Base-by-base conservation (phyloP, 129 eudicot genomes). In the Calendula officinalis region DNA sequence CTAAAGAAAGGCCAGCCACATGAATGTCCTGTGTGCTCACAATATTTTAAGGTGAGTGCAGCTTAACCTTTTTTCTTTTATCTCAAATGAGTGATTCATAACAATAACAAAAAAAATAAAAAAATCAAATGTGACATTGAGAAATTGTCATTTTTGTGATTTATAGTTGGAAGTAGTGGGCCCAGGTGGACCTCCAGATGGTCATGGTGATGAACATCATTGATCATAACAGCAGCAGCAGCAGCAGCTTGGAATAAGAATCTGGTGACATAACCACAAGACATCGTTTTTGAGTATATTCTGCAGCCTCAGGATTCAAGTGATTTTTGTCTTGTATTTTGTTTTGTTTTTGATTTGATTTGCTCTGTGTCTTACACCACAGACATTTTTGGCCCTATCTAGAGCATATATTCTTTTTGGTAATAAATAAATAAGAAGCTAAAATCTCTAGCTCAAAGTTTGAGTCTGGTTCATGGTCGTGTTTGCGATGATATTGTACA, bases 101-200 rank as follows among this genome's bases (percentile, higher is more conserved):
- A 44, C n/a, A 37, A 6, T 40, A 66, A 49, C 9, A 67, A 40
- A 67, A 27, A 4, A 4, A 2, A 40, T 51, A 22, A 55, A 42
- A 54, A 41, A 54, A 41, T 53, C 10, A 36, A 43, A 64, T 22
- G 70, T 65, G 60, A 53, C 54, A 38, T 6, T 40, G 63, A 12
- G 7, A 6, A 54, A 52, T 11, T 64, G 40, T 15, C 42, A 60
- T 62, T 45, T 43, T 76, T 8, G 22, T 27, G 32, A 56, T 67
- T 68, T 39, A 73, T 86, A 86, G 97, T 73, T 86, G 95, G 83
- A 86, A 77, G 91, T 86, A 73, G 88, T 86, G 55, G 95, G 91
- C 69, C 92, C 87, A 7, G 94, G 96, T 35, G 96, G 96, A 66
- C 76, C 80, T 66, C 85, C 95, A 13, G 90, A 89, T 70, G 86